These are phyloP conservation scores for Kluyveromyces wickerhamii DNA, from an alignment of 805 yeast species.

Conservation along the genomic window DNA sequence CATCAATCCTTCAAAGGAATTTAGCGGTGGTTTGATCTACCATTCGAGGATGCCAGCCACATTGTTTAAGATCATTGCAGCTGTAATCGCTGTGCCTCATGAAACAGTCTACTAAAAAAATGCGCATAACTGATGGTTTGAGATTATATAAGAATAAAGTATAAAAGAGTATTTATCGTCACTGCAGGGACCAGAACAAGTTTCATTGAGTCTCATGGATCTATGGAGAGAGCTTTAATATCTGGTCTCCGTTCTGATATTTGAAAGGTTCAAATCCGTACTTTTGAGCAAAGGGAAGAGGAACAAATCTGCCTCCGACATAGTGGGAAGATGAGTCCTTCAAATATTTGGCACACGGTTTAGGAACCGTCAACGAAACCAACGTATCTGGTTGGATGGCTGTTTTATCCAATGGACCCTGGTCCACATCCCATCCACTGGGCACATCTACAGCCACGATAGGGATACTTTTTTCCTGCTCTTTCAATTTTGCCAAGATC, in stretches of 20 bases:
- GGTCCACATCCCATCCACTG: constrained; percentile 94
- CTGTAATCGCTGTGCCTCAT: no score
- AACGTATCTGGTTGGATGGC: constrained; percentile 55
- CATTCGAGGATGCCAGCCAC: no score
- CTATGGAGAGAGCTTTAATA: constrained; percentile 30
- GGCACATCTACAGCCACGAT: constrained; percentile 85
- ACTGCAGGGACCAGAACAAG: no score
- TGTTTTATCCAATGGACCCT: constrained; percentile 52
- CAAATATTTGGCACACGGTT: constrained; percentile 64
- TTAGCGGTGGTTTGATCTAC: no score
- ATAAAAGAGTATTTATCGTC: no score
- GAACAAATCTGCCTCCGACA: constrained; percentile 86
- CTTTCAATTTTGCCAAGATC: constrained; percentile 36
- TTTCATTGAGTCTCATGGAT: no score
- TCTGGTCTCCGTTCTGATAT: constrained; percentile 52
- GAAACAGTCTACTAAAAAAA: no score
- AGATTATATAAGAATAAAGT: no score
- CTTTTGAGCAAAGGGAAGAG: constrained; percentile 54
- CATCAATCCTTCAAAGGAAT: no score
- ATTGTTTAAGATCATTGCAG: no score
- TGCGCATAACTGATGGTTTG: no score
- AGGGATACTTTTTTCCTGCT: constrained; percentile 36
- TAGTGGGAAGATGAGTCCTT: constrained; percentile 47
- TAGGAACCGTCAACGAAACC: constrained; percentile 88
- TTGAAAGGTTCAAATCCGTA: constrained; percentile 62